Conservation (phyloP, 1,284 basidiomycete species). For the Marasmius fiardii region DNA sequence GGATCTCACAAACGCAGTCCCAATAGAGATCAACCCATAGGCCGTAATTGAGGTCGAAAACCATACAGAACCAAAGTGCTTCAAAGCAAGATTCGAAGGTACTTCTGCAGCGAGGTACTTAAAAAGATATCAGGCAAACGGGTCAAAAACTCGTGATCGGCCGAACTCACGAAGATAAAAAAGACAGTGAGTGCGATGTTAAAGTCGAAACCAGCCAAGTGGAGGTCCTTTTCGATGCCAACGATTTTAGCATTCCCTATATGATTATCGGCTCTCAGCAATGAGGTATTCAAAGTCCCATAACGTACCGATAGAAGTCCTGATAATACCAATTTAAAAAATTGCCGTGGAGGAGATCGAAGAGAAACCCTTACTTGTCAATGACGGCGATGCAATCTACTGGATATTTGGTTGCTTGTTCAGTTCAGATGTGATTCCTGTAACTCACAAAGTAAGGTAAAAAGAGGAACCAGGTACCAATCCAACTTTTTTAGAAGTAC, state of each 20-base stretch:
- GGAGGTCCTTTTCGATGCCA: conserved; percentile 40
- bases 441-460: too few species aligned
- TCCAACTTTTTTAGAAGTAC: too few species aligned
- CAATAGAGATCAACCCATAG: conserved; percentile 39
- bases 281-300: neutral
- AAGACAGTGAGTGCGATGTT: conserved; percentile 40
- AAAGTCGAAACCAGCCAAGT: conserved; percentile 39
- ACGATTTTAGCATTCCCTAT: conserved; percentile 44
- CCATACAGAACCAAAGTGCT: conserved; percentile 38
- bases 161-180: conserved; percentile 35
- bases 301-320: conserved; percentile 24
- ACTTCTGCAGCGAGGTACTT: conserved; percentile 40
- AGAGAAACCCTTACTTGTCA: too few species aligned
- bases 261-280: too few species aligned
- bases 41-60: conserved; percentile 33
- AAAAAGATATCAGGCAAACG: conserved; percentile 25
- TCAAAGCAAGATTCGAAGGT: conserved; percentile 40
- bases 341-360: too few species aligned
- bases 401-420: too few species aligned
- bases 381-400: too few species aligned
- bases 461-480: too few species aligned
- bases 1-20: conserved; percentile 40
- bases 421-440: too few species aligned
- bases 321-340: conserved; percentile 2
- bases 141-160: conserved; percentile 35